Conservation (phyloP, 495 filamentous ascomycete species). For the Bryoglossum gracile region DNA sequence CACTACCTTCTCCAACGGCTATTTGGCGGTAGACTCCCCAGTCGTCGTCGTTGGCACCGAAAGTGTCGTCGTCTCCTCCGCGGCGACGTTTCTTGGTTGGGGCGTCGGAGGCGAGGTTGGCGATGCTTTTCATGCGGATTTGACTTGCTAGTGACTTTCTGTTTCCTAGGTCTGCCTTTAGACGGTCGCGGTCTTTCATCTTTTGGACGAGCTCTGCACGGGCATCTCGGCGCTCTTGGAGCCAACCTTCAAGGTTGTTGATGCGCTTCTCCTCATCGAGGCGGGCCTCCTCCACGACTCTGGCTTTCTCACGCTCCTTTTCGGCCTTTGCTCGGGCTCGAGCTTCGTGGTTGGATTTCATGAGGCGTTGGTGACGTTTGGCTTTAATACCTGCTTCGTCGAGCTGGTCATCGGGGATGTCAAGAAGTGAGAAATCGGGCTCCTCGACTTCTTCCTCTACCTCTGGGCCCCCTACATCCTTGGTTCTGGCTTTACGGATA, state of each 20-base stretch:
- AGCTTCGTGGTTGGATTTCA: slow-evolving; percentile 92
- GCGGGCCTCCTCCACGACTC: slow-evolving; percentile 72
- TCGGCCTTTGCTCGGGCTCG: slow-evolving; percentile 86
- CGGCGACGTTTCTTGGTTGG: slow-evolving; percentile 75
- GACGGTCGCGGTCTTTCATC: slow-evolving; percentile 86
- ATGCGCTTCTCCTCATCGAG: slow-evolving; percentile 76
- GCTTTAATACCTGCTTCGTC: slow-evolving; percentile 85
- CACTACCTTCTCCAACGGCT: slow-evolving; percentile 64
- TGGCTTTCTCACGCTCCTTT: slow-evolving; percentile 83
- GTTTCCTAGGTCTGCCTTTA: slow-evolving; percentile 89
- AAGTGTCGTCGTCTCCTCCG: slow-evolving; percentile 73
- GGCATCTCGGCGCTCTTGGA: slow-evolving; percentile 67
- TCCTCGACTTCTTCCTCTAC: slow-evolving; percentile 67
- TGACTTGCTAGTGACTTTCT: slow-evolving; percentile 92
- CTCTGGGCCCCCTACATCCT: slow-evolving; percentile 80
- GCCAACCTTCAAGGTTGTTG: slow-evolving; percentile 80
- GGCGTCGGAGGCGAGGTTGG: slow-evolving; percentile 87
- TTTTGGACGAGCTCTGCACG: slow-evolving; percentile 66
- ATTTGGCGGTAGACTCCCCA: slow-evolving; percentile 95
- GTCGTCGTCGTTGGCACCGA: slow-evolving; percentile 94
- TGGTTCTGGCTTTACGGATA: slow-evolving; percentile 81
- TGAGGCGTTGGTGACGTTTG: slow-evolving; percentile 83
- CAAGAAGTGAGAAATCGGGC: slow-evolving; percentile 79
- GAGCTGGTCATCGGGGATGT: slow-evolving; percentile 83
- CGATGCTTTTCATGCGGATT: slow-evolving; percentile 97